These are phyloP conservation scores for Lasiodiplodia gonubiensis DNA, from an alignment of 2,329 filamentous ascomycete genomes.

Conservation along the genomic window DNA sequence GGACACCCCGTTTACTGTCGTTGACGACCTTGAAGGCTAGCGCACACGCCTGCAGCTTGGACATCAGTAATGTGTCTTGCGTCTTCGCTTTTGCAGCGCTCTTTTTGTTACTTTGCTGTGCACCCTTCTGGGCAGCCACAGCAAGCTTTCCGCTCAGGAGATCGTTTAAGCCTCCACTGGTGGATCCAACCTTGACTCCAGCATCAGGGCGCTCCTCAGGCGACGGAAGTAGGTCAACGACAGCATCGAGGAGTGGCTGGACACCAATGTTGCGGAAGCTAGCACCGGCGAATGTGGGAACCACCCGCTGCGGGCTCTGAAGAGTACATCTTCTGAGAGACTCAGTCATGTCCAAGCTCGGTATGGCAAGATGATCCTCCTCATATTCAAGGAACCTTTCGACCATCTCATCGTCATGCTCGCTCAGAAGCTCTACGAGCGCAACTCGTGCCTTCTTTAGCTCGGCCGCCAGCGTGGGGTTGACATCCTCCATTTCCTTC, in stretches of 20 bases:
- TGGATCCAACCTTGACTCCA: slow-evolving; percentile 70
- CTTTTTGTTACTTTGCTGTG: slow-evolving; percentile 30
- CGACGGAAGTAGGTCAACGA: slow-evolving; percentile 84
- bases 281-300: slow-evolving; percentile 88
- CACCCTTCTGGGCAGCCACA: slow-evolving; percentile 24
- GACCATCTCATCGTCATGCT: slow-evolving; percentile 85
- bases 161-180: slow-evolving; percentile 59
- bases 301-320: slow-evolving; percentile 70
- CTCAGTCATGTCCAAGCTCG: slow-evolving; percentile 68
- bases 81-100: slow-evolving; percentile 17
- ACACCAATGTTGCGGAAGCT: slow-evolving; percentile 95
- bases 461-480: slow-evolving; percentile 65
- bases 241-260: slow-evolving; percentile 85
- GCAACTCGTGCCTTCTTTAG: slow-evolving; percentile 76
- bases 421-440: slow-evolving; percentile 82
- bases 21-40: slow-evolving; percentile 92
- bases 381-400: slow-evolving; percentile 81
- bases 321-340: slow-evolving; percentile 76
- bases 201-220: slow-evolving; percentile 81
- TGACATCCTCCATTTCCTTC: slow-evolving; percentile 57
- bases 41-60: slow-evolving; percentile 71
- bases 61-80: slow-evolving; percentile 45
- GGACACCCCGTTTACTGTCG: slow-evolving; percentile 80
- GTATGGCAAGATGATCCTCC: slow-evolving; percentile 72
- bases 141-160: slow-evolving; percentile 48